Evolutionary conservation across 345 rosid genomes (phyloP).

Genomic region (Theobroma cacao): DNA sequence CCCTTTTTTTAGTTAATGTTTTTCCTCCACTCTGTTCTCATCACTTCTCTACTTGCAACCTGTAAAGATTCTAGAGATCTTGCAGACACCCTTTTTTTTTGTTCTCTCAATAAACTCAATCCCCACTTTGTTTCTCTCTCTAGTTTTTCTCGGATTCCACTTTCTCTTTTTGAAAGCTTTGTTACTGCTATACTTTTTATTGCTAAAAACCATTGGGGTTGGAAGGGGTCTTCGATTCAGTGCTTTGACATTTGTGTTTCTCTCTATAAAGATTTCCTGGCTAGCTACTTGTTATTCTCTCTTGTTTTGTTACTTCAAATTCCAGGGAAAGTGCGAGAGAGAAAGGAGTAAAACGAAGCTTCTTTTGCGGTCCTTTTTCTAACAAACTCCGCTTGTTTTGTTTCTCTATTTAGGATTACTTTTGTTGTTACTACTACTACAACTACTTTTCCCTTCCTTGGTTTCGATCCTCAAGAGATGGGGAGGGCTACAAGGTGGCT

Average conservation of each 20-base stretch:
- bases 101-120: conserved; percentile 19
- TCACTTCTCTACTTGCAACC: conserved; percentile 58
- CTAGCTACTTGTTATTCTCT: conserved; percentile 21
- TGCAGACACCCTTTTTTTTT: conserved; percentile 3
- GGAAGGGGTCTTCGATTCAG: conserved; percentile 18
- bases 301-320: conserved; percentile 22
- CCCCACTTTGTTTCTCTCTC: conserved; percentile 19
- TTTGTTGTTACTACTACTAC: conserved; percentile 4
- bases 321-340: conserved; percentile 8
- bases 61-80: conserved; percentile 46
- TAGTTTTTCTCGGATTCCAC: not conserved
- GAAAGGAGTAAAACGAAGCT: not conserved
- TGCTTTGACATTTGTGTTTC: conserved; percentile 17
- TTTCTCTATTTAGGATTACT: conserved; percentile 2
- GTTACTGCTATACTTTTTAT: not conserved
- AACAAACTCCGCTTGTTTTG: not conserved
- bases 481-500: conserved; percentile 72
- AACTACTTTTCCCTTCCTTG: not conserved
- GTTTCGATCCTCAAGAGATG: conserved; percentile 33
- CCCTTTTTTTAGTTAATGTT: conserved; percentile 11
- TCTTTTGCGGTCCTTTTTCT: not conserved
- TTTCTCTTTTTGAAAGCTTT: not conserved
- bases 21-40: conserved; percentile 24
- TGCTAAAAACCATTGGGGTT: not conserved
- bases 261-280: conserved; percentile 20